Evolutionary conservation across 768 basidiomycete species (phyloP).

Genomic region (Lentinula boryana): DNA sequence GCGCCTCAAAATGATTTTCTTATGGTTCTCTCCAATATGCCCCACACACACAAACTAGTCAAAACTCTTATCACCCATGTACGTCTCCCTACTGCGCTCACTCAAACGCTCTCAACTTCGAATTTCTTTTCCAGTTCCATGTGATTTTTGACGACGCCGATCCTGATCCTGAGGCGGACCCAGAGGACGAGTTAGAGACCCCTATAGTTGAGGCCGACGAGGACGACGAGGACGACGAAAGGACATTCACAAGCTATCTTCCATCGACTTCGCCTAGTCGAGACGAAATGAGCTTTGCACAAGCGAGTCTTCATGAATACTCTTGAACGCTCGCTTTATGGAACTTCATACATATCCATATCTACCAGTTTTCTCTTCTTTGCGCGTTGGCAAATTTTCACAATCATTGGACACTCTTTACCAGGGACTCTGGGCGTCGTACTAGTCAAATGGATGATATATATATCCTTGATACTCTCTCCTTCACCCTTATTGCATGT

Average conservation of each 20-base stretch:
- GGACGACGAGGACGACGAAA: slow-evolving; percentile 33
- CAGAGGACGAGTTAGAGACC: slow-evolving; percentile 60
- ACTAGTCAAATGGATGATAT: background rate
- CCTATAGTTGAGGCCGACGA: slow-evolving; percentile 68
- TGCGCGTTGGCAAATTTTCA: background rate
- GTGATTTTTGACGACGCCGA: slow-evolving; percentile 71
- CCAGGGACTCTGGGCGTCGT: background rate
- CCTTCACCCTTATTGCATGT: background rate
- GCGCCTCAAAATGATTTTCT: slow-evolving; percentile 76
- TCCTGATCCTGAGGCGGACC: slow-evolving; percentile 49
- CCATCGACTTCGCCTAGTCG: background rate
- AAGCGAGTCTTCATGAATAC: background rate
- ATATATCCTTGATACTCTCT: background rate
- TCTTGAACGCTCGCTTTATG: background rate
- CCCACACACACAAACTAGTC: slow-evolving; percentile 66
- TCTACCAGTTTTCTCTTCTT: background rate
- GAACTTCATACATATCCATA: background rate
- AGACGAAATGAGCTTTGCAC: background rate
- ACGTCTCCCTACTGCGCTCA: slow-evolving; percentile 20
- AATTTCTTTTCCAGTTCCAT: slow-evolving; percentile 37
- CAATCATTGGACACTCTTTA: background rate
- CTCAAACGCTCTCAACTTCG: slow-evolving; percentile 7
- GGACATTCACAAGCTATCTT: slow-evolving; percentile 6
- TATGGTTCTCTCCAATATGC: slow-evolving; percentile 77
- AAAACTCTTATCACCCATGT: slow-evolving; percentile 75